Conservation (phyloP, 768 basidiomycete species). For the Porpolomopsis calyptriformis region DNA sequence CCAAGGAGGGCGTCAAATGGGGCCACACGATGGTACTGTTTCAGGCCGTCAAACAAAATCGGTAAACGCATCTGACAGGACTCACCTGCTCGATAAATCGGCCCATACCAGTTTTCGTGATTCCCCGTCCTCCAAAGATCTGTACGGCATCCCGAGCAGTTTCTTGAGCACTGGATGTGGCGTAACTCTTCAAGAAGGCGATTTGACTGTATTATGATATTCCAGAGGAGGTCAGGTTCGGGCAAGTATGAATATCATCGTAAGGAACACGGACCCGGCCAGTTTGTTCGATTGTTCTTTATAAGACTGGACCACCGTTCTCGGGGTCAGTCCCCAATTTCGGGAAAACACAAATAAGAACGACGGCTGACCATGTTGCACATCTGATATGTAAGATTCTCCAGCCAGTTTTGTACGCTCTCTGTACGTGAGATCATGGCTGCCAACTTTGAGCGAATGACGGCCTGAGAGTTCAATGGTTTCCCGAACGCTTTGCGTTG, state of each 20-base stretch:
- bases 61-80: background rate
- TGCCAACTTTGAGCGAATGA: slow-evolving; percentile 82
- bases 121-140: slow-evolving; percentile 80
- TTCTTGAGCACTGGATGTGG: slow-evolving; percentile 51
- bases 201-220: slow-evolving; percentile 61
- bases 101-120: slow-evolving; percentile 79
- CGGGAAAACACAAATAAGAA: no score
- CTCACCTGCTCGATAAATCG: slow-evolving; percentile 60
- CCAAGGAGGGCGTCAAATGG: slow-evolving; percentile 43
- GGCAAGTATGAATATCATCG: slow-evolving; percentile 2
- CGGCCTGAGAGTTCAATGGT: slow-evolving; percentile 70
- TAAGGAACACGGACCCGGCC: slow-evolving; percentile 43
- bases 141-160: slow-evolving; percentile 50
- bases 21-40: slow-evolving; percentile 54
- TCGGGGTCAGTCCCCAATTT: slow-evolving; percentile 5
- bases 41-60: background rate
- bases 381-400: slow-evolving; percentile 84
- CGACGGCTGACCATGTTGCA: slow-evolving; percentile 56
- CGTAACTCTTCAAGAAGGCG: slow-evolving; percentile 61
- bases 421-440: slow-evolving; percentile 74
- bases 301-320: slow-evolving; percentile 40
- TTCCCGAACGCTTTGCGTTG: slow-evolving; percentile 92
- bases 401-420: slow-evolving; percentile 52
- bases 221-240: background rate
- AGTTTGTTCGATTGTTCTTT: slow-evolving; percentile 66